Evolutionary conservation across 352 stramenopile species (phyloP).

Genomic region (Globisporangium canariense): DNA sequence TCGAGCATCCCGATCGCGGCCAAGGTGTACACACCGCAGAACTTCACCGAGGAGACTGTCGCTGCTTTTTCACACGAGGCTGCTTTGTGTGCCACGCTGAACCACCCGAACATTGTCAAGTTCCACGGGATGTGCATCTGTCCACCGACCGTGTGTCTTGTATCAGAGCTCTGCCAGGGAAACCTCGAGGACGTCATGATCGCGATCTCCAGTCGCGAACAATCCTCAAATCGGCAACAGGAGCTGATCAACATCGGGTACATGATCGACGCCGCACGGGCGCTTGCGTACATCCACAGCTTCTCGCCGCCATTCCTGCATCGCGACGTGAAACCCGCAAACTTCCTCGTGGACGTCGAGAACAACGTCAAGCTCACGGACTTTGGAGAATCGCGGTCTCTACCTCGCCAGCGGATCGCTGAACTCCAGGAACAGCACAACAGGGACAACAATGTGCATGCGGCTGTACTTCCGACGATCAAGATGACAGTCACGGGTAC

Average conservation of each 20-base stretch:
- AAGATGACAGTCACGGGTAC: slow-evolving; percentile 72
- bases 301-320: slow-evolving; percentile 62
- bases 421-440: not conserved
- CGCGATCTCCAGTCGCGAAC: slow-evolving; percentile 15
- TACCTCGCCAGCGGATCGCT: slow-evolving; percentile 21
- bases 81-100: slow-evolving; percentile 41
- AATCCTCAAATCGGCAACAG: slow-evolving; percentile 26
- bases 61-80: slow-evolving; percentile 62
- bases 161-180: slow-evolving; percentile 53
- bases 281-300: slow-evolving; percentile 62
- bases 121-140: slow-evolving; percentile 67
- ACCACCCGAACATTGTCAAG: slow-evolving; percentile 59
- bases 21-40: slow-evolving; percentile 59
- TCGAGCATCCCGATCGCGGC: slow-evolving; percentile 35
- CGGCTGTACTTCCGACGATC: slow-evolving; percentile 10
- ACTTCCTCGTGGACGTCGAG: slow-evolving; percentile 55
- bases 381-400: slow-evolving; percentile 59
- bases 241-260: slow-evolving; percentile 47
- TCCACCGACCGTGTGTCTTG: slow-evolving; percentile 60
- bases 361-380: slow-evolving; percentile 64
- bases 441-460: not conserved
- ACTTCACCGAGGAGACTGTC: slow-evolving; percentile 50
- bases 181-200: slow-evolving; percentile 44
- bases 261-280: slow-evolving; percentile 60
- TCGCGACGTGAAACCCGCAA: slow-evolving; percentile 61